Conservation (phyloP, 176 grass and related monocot genomes). For the Carex kokanica region DNA sequence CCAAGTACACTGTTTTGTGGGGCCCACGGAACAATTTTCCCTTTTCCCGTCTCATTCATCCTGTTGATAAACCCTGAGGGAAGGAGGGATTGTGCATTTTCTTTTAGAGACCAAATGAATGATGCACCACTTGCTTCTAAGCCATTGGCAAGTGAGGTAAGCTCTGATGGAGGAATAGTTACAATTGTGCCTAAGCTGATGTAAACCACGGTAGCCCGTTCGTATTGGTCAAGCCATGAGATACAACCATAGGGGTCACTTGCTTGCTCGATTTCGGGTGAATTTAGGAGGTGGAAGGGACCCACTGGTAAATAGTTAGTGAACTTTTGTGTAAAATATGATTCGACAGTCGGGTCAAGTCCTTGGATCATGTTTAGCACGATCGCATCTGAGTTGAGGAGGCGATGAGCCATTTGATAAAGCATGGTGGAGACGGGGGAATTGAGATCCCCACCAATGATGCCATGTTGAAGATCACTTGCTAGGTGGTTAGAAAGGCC, state of each 20-base stretch:
- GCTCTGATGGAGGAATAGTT: constrained; percentile 9
- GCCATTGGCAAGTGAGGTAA: constrained; percentile 24
- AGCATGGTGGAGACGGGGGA: constrained; percentile 21
- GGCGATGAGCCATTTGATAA: constrained; percentile 18
- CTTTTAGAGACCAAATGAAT: constrained; percentile 38
- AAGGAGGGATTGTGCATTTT: neutral
- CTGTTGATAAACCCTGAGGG: constrained; percentile 23
- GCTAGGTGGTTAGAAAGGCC: constrained; percentile 26
- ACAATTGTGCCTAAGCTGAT: constrained; percentile 30
- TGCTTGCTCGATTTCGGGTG: neutral
- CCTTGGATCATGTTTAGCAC: constrained; percentile 26
- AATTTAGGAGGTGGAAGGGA: constrained; percentile 32
- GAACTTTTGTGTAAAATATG: constrained; percentile 6
- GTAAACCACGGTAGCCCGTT: constrained; percentile 20
- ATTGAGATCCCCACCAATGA: constrained; percentile 11
- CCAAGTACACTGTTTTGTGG: constrained; percentile 22
- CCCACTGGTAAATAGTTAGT: neutral
- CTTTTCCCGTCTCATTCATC: neutral
- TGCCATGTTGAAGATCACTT: constrained; percentile 34
- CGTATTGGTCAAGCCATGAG: constrained; percentile 30
- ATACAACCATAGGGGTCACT: constrained; percentile 15
- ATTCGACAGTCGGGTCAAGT: constrained; percentile 20
- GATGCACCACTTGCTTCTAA: constrained; percentile 21
- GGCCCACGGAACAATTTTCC: constrained; percentile 28
- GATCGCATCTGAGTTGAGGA: constrained; percentile 14